These are phyloP conservation scores for Maudiozyma barnettii DNA, from an alignment of 805 yeast genomes.

Conservation along the genomic window DNA sequence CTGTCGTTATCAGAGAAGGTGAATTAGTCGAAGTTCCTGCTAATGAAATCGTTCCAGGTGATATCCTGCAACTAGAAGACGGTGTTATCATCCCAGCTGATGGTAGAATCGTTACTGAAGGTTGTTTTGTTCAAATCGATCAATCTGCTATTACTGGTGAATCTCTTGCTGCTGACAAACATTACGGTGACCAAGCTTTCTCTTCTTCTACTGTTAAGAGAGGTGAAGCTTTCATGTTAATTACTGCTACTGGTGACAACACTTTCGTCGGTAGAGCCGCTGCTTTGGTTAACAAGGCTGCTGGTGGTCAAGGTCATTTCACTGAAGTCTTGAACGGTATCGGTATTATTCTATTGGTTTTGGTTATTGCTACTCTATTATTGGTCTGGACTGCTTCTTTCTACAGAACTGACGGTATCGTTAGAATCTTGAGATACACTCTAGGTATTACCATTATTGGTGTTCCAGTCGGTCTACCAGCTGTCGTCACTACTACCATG, in stretches of 20 bases:
- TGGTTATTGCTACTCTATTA: slow-evolving; percentile 78
- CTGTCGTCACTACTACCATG: slow-evolving; percentile 97
- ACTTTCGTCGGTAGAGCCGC: slow-evolving; percentile 97
- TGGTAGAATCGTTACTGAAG: slow-evolving; percentile 82
- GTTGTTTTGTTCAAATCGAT: slow-evolving; percentile 80
- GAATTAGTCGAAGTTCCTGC: slow-evolving; percentile 64
- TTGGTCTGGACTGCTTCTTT: slow-evolving; percentile 89
- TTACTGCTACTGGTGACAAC: slow-evolving; percentile 90
- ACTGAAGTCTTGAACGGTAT: slow-evolving; percentile 97
- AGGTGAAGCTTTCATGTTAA: slow-evolving; percentile 91
- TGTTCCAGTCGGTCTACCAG: slow-evolving; percentile 98
- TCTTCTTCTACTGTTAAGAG: slow-evolving; percentile 92
- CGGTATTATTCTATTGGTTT: slow-evolving; percentile 82
- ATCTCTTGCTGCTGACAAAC: slow-evolving; percentile 91
- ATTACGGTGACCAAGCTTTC: slow-evolving; percentile 75
- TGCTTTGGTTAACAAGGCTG: slow-evolving; percentile 88
- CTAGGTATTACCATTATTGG: slow-evolving; percentile 94
- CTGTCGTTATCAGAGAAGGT: slow-evolving; percentile 79
- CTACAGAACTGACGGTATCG: slow-evolving; percentile 86
- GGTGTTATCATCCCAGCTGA: slow-evolving; percentile 91
- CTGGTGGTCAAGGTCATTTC: slow-evolving; percentile 90
- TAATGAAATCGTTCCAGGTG: slow-evolving; percentile 90
- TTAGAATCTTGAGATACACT: slow-evolving; percentile 81
- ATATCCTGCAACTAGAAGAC: slow-evolving; percentile 82
- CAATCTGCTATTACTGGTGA: slow-evolving; percentile 98